Evolutionary conservation across 1,284 basidiomycete genomes (phyloP), one percentile per base, ranked within the genome.

Genomic region (Xerocomus minutiporus): DNA sequence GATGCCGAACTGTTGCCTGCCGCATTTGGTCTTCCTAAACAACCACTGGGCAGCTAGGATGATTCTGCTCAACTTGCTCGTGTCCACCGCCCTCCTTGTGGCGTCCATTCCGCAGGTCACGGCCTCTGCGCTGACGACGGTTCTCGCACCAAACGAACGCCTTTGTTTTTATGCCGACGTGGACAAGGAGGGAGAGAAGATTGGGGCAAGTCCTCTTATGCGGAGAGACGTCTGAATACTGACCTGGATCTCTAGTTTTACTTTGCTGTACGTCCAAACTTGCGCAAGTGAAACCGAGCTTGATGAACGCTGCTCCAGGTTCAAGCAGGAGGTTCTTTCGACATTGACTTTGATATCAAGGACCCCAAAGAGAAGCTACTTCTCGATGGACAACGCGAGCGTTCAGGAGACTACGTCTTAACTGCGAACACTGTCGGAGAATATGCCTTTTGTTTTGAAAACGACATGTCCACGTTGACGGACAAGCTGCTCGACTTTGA

Each of bases 401-500:
- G 92, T 34, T 94, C 98, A 66, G 93, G 96, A 40, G 97, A 99
- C 80, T 97, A 88, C 66, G 92, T 99, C 57, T 84, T 99, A 60
- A 99, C 97, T 5, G 96, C 92, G 12, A 95, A 97, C 73, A 81
- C 82, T 35, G 81, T 88, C 52, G 96, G 96, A 63, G 97, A 99
- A 79, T 98, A 98, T 73, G 77, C 93, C 3, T 99, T 99, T 76
- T 99, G 97, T 76, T 97, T 99, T 69, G 90, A 94, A 68, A 99
- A 99, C 72, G 92, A 96, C 75, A 91, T 93, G 83, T 91, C 87
- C 8, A 91, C 89, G 4, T 79, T 94, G 59, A 88, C 88, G 20
- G 75, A 93, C 74, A 97, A 97, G 72, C 80, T 97, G 52, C 79
- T 98, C 60, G 95, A 97, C 73, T 96, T 97, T 69, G 94, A 97